phyloP scores from a whole-genome alignment of 2,329 filamentous ascomycete species.

The Zarea fungicola region DNA sequence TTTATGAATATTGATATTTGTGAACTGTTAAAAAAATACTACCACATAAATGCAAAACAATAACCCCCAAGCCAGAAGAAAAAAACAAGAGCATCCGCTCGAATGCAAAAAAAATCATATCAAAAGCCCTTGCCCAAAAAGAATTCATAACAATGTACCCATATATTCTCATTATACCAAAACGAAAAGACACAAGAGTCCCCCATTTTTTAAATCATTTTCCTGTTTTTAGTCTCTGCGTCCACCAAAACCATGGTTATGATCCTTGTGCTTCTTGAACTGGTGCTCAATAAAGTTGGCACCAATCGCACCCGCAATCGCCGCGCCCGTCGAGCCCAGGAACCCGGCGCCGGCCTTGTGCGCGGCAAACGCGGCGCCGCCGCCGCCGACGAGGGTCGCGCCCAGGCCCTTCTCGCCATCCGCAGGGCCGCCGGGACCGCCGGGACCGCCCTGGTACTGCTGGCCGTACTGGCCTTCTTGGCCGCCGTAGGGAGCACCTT shows the following conservation, averaged over 20 bases:
- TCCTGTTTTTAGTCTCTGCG: not conserved
- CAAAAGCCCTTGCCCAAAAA: no score
- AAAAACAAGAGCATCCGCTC: no score
- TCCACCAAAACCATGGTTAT: conserved; percentile 24
- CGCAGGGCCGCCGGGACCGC: conserved; percentile 25
- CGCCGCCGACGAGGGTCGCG: conserved; percentile 47
- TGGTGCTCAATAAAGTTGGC: conserved; percentile 47
- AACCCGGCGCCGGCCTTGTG: conserved; percentile 49
- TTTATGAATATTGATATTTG: no score
- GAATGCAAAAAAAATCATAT: no score
- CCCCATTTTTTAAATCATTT: no score
- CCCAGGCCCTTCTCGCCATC: conserved; percentile 51
- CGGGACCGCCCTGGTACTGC: conserved; percentile 22
- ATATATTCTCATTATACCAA: no score
- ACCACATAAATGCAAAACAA: no score
- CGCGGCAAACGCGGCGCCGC: conserved; percentile 48
- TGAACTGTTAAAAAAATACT: no score
- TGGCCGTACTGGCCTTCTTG: conserved; percentile 16
- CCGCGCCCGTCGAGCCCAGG: conserved; percentile 45
- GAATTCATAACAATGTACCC: no score
- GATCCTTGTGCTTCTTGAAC: conserved; percentile 32
- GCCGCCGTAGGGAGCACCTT: conserved; percentile 16
- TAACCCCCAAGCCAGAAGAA: no score
- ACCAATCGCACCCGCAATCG: conserved; percentile 48
- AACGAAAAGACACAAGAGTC: no score